Conservation (phyloP, 495 filamentous ascomycete genomes). For the Viridothelium virens region DNA sequence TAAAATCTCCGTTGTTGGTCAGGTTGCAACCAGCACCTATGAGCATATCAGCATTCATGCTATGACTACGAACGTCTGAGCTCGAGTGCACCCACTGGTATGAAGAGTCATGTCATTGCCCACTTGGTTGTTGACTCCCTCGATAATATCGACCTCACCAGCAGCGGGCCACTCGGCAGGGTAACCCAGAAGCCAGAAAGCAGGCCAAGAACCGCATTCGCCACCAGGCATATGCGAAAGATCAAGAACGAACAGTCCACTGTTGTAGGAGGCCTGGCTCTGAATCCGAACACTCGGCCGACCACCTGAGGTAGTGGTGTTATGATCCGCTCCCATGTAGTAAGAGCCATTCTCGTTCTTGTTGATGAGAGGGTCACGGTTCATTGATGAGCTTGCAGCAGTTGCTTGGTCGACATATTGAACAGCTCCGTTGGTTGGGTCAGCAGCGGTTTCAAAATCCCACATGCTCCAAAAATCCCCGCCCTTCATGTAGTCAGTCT, state of each 20-base stretch:
- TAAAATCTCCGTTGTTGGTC: conserved; percentile 40
- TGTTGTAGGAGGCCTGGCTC: conserved; percentile 34
- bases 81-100: conserved; percentile 35
- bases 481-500: conserved; percentile 24
- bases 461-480: conserved; percentile 24
- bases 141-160: conserved; percentile 90
- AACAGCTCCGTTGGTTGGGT: conserved; percentile 34
- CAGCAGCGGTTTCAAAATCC: conserved; percentile 20
- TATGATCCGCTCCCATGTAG: conserved; percentile 32
- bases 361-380: conserved; percentile 25
- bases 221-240: conserved; percentile 36
- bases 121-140: conserved; percentile 64
- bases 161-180: conserved; percentile 61
- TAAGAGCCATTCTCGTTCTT: conserved; percentile 15
- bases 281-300: conserved; percentile 34
- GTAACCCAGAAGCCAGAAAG: conserved; percentile 54
- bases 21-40: conserved; percentile 21
- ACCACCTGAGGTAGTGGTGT: conserved; percentile 28
- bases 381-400: conserved; percentile 18
- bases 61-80: background rate
- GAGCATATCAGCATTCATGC: background rate
- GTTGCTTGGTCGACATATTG: conserved; percentile 29
- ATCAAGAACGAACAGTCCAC: conserved; percentile 33
- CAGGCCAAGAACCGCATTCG: conserved; percentile 35
- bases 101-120: conserved; percentile 68